Base-by-base conservation (phyloP, 306 rosid genomes). In the Rosa multiflora region DNA sequence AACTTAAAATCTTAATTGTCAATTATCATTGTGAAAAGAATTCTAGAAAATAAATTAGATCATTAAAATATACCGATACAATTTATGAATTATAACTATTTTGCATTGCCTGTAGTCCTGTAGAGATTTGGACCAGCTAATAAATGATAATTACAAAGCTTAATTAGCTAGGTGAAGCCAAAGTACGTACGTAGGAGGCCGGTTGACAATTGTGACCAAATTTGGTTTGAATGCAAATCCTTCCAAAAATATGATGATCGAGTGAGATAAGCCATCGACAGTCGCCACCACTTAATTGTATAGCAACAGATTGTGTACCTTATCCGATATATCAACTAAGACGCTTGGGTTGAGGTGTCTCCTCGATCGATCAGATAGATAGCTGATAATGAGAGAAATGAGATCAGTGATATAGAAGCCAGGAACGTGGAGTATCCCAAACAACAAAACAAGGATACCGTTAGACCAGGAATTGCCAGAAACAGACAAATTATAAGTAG, bases 391-490 rank as follows among this genome's bases (percentile, higher is more conserved):
- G 20, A 32, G 43, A 64, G 44, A 5, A 63, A 11, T 13, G 70
- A 35, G 71, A 17, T 39, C 72, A 77, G 85, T 77, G 85, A 78
- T 55, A 15, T 55, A 74, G 23, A 75, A 78, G 26, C 55, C 32
- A 21, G n/a, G 32, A 15, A 81, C 87, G 85, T 83, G 87, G 85
- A 83, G 82, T 73, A 56, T 49, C 74, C 51, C 55, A 78, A 67
- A 67, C 89, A 63, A 78, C 83, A 78, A 62, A 77, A 5, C 48
- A 14, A 10, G 74, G 75, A 70, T 70, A 29, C 29, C 18, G 18
- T 23, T 67, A 0, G 39, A n/a, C 32, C 43, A 5, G 0, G 6
- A 46, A 35, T 23, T 29, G 17, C 69, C 42, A 2, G 40, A 59
- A 74, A 44, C 79, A 44, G 61, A 44, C 70, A 43, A 73, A 44